Conservation (phyloP, 345 rosid species). For the Nephelium lappaceum region DNA sequence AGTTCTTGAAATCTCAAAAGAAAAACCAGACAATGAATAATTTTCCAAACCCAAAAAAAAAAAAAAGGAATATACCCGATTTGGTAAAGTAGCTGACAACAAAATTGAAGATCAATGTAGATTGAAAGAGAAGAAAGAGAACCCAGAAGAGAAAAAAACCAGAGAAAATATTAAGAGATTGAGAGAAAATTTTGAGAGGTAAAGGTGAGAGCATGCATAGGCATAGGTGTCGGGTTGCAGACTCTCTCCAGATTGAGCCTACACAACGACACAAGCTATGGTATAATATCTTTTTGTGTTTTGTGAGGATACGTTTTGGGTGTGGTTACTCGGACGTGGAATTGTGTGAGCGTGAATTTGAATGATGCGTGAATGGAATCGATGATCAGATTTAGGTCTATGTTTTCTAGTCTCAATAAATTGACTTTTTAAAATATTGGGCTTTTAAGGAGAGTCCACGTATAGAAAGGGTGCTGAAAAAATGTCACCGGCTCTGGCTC, state of each 20-base stretch:
- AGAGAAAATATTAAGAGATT: not conserved
- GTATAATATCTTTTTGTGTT: not conserved
- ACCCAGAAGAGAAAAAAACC: slow-evolving; percentile 16
- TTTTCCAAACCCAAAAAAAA: not conserved
- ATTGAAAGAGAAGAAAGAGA: not conserved
- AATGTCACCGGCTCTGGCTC: not conserved
- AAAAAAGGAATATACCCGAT: not conserved
- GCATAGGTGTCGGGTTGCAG: slow-evolving; percentile 40
- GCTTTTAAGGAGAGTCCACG: slow-evolving; percentile 1
- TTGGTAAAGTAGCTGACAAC: not conserved
- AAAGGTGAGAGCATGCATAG: slow-evolving; percentile 32
- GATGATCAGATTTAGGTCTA: not conserved
- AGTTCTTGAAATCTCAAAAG: not conserved
- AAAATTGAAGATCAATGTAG: not conserved
- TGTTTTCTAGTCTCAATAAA: not conserved
- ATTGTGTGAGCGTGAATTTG: not conserved
- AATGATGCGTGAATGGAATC: too few species aligned
- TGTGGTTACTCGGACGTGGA: not conserved
- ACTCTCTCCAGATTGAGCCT: slow-evolving; percentile 3
- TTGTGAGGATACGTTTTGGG: not conserved
- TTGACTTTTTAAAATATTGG: not conserved
- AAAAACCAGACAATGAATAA: not conserved
- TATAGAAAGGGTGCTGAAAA: not conserved
- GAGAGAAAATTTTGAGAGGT: slow-evolving; percentile 1
- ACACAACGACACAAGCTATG: not conserved